A percentile compares a stretch with the other conserved stretches of the same genome.
Evolutionary conservation across 1,139 yeast genomes (phyloP).

Genomic region (Geotrichum fermentans): DNA sequence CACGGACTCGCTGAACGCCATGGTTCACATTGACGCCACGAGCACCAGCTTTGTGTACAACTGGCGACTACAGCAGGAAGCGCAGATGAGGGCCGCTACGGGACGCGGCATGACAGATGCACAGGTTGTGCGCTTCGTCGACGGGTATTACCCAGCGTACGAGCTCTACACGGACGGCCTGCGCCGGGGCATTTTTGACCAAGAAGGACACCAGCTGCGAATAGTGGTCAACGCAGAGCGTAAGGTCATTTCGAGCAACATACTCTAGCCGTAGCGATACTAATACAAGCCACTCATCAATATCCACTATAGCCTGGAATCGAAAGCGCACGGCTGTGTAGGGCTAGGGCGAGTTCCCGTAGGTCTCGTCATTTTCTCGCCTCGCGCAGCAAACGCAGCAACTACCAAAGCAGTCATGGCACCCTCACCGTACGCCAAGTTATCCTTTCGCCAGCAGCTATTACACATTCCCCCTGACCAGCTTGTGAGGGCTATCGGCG

Average conservation of each 20-base stretch:
- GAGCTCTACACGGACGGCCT: conserved; percentile 57
- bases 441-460: not conserved
- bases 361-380: too few relatives aligned
- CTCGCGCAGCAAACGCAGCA: too few relatives aligned
- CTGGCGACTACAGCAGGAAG: conserved; percentile 89
- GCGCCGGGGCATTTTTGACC: conserved; percentile 16
- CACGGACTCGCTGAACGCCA: conserved; percentile 57
- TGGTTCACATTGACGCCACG: conserved; percentile 59
- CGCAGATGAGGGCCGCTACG: conserved; percentile 46
- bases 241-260: not conserved
- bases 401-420: too few relatives aligned
- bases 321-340: not conserved
- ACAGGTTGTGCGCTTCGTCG: conserved; percentile 62
- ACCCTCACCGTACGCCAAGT: not conserved
- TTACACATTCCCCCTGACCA: not conserved
- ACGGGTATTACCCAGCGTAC: conserved; percentile 84
- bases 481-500: conserved; percentile 2
- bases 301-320: too few relatives aligned
- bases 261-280: not conserved
- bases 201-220: not conserved
- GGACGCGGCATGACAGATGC: conserved; percentile 80
- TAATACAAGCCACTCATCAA: not conserved
- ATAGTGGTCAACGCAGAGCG: conserved; percentile 1
- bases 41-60: conserved; percentile 58
- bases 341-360: not conserved